Evolutionary conservation across 768 basidiomycete genomes (phyloP), one percentile per base, ranked within the genome.

Genomic region (Termitomyces sp.): DNA sequence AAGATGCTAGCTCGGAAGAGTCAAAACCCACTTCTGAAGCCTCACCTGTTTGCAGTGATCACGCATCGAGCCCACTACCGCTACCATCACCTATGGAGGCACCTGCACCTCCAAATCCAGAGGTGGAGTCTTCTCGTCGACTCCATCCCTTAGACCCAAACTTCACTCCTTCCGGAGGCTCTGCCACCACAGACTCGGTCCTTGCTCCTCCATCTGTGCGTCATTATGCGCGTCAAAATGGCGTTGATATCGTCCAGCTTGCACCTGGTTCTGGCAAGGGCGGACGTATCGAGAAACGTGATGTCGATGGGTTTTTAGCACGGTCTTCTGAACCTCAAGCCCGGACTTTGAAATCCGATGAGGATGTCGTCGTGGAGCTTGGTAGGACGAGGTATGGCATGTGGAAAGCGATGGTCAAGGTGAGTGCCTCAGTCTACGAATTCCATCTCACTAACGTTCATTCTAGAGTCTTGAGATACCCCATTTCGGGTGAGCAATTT

Each of bases 321-420:
- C 37, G 44, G 16, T 5, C 51, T 45, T 27, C 44, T 17, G 56
- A 17, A 14, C 10, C 34, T 41, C 25, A 35, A 9, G 21, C 21
- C 14, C 19, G 32, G 5, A n/a, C 12, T 32, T 37, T 17, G 5
- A 30, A 34, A 14, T 17, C 50, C 27, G 51, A 27, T 21, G 51
- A 77, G 40, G 88, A 90, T 56, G 71, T 79, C 10, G 72, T 86
- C 2, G 80, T 92, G 3, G 89, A 90, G 52, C 76, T 94, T 25
- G 85, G 84, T 5, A 75, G 90, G 60, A 91, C 89, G 14, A 76
- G 92, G 53, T 82, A 84, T 65, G 85, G 84, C 10, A 95, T 94
- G 92, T 94, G 84, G 86, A 90, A 89, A 62, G 88, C 90, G 2
- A 94, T 94, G 92, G 81, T 77, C 10, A 90, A 89, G 81, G 90